Evolutionary conservation across 495 filamentous ascomycete species (phyloP).

Genomic region (Xylaria scruposa): DNA sequence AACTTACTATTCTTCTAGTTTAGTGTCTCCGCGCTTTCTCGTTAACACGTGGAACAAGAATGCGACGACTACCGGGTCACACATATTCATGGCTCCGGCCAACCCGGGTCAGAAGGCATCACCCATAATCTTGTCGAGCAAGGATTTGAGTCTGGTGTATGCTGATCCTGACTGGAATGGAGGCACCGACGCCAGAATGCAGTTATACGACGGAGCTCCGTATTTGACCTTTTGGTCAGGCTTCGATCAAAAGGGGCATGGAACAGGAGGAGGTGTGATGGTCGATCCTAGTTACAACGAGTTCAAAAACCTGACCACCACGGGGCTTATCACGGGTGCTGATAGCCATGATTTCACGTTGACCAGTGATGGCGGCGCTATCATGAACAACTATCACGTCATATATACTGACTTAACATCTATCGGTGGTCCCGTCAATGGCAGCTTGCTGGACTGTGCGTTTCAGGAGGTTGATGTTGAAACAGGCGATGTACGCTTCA

Average conservation of each 20-base stretch:
- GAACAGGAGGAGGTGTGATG: constrained; percentile 30
- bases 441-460: constrained; percentile 30
- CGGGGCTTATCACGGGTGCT: constrained; percentile 22
- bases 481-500: constrained; percentile 57
- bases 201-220: constrained; percentile 27
- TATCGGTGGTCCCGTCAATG: constrained; percentile 32
- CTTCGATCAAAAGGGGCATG: constrained; percentile 29
- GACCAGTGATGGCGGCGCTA: constrained; percentile 29
- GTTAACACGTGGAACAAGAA: constrained; percentile 39
- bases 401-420: constrained; percentile 28
- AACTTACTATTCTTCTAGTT: constrained; percentile 44
- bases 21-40: constrained; percentile 50
- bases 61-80: constrained; percentile 49
- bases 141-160: constrained; percentile 33
- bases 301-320: constrained; percentile 29
- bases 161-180: constrained; percentile 28
- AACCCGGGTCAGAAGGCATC: constrained; percentile 11
- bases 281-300: constrained; percentile 31
- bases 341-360: constrained; percentile 36
- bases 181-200: constrained; percentile 30
- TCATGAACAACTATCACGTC: constrained; percentile 33
- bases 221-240: constrained; percentile 37
- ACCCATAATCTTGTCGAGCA: constrained; percentile 29
- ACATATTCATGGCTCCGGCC: constrained; percentile 41
- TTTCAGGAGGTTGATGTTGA: constrained; percentile 57